Evolutionary conservation across 2,329 filamentous ascomycete species (phyloP), one percentile per base, ranked within the genome.

Genomic region (Aureobasidium leucospermi): DNA sequence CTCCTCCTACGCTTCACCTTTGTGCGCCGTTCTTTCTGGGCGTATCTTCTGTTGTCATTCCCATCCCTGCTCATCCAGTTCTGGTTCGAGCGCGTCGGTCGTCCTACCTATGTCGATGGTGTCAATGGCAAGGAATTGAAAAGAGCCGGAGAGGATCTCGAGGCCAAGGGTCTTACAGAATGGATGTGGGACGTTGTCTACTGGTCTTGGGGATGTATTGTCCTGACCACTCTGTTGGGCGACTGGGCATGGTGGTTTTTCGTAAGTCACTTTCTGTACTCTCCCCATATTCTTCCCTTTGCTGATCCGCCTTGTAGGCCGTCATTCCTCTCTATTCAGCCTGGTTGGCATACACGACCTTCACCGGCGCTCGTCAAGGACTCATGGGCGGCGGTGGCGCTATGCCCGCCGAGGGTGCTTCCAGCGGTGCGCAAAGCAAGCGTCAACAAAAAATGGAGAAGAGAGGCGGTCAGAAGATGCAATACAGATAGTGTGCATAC

Each of bases 131-230:
- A 79, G 13, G 80, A 86, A n/a, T 79, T 97, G 63, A 85, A 84
- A 71, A 84, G 81, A 34, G 79, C 89, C 0, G 93, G 94, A 45
- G 92, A 97, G 71, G 94, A 99, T 72, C 83, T 99, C 55, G 85
- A 88, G 57, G 89, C 90, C 9, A 82, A 87, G 36, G 94, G 94
- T 4, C 76, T 99, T 78, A 97, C 93, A 10, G 94, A 96, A 76
- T 97, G 95, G 79, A 90, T 97, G 88, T 99, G 96, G 82, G 94
- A 99, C 75, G 84, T 96, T 52, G 79, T 96, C 57, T 97, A 96
- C 83, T 90, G 96, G 77, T 96, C 91, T 0, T 96, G 92, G 86
- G 85, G 84, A 10, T 88, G 86, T 58, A 78, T 90, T 42, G 74
- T 86, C 8, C 73, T 87, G n/a, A 91, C 87, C 13, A 81, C 87